Evolutionary conservation across 2,329 filamentous ascomycete species (phyloP).

Genomic region (Stagonosporopsis chrysanthemi): DNA sequence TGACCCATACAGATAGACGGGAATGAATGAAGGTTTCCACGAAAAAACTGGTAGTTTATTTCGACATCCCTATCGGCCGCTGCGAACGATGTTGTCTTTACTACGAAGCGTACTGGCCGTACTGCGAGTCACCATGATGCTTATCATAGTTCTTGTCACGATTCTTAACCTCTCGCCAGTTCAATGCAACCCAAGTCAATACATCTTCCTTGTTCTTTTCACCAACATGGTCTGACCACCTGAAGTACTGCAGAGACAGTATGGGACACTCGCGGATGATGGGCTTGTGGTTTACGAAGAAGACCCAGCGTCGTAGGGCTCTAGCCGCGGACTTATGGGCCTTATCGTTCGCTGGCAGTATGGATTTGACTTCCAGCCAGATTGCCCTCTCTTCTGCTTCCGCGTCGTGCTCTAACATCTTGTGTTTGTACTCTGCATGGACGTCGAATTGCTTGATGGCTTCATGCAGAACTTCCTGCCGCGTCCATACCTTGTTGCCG

Average conservation of each 20-base stretch:
- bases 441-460: slow-evolving; percentile 63
- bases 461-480: slow-evolving; percentile 60
- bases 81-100: neutral
- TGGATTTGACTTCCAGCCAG: slow-evolving; percentile 56
- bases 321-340: slow-evolving; percentile 34
- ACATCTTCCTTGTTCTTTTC: slow-evolving; percentile 21
- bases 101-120: neutral
- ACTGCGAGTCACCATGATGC: neutral
- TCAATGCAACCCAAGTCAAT: slow-evolving; percentile 40
- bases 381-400: slow-evolving; percentile 51
- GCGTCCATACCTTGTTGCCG: slow-evolving; percentile 23
- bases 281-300: slow-evolving; percentile 33
- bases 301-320: slow-evolving; percentile 47
- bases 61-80: neutral
- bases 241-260: slow-evolving; percentile 19
- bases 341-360: slow-evolving; percentile 36
- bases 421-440: slow-evolving; percentile 54
- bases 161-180: slow-evolving; percentile 42
- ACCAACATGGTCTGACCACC: slow-evolving; percentile 33
- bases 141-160: slow-evolving; percentile 39
- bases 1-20: neutral
- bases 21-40: neutral
- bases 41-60: neutral
- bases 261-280: slow-evolving; percentile 26
- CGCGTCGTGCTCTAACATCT: slow-evolving; percentile 49